phyloP scores from a whole-genome alignment of 352 stramenopile species.

The Globisporangium solare region DNA sequence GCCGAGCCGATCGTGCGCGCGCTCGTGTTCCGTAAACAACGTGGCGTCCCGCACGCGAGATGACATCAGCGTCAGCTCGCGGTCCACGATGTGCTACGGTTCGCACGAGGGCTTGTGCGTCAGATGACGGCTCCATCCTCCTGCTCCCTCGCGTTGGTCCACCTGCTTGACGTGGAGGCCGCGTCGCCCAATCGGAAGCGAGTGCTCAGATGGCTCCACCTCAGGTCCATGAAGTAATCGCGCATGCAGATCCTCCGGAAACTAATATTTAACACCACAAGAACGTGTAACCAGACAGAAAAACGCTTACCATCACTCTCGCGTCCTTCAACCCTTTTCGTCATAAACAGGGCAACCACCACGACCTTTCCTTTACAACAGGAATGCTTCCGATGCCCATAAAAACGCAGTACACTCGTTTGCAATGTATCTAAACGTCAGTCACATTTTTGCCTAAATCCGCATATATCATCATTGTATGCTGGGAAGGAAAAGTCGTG shows the following conservation, averaged over 20 bases:
- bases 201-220: background rate
- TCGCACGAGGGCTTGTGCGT: background rate
- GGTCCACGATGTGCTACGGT: background rate
- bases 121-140: background rate
- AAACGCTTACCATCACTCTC: constrained; percentile 10
- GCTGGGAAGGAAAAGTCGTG: background rate
- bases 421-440: background rate
- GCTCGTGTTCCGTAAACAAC: too few relatives aligned
- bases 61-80: background rate
- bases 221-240: background rate
- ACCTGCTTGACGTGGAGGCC: background rate
- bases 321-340: constrained; percentile 13
- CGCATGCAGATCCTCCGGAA: background rate
- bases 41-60: background rate
- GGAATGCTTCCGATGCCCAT: too few relatives aligned
- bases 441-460: too few relatives aligned
- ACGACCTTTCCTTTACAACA: background rate
- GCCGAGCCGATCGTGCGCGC: too few relatives aligned
- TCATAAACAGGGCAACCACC: constrained; percentile 10
- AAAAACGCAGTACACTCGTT: background rate
- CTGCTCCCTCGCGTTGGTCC: background rate
- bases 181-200: background rate
- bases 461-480: background rate
- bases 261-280: constrained; percentile 5
- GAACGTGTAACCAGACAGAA: background rate